phyloP scores from a whole-genome alignment of 2,329 filamentous ascomycete genomes.

The Xylariaceae sp. region DNA sequence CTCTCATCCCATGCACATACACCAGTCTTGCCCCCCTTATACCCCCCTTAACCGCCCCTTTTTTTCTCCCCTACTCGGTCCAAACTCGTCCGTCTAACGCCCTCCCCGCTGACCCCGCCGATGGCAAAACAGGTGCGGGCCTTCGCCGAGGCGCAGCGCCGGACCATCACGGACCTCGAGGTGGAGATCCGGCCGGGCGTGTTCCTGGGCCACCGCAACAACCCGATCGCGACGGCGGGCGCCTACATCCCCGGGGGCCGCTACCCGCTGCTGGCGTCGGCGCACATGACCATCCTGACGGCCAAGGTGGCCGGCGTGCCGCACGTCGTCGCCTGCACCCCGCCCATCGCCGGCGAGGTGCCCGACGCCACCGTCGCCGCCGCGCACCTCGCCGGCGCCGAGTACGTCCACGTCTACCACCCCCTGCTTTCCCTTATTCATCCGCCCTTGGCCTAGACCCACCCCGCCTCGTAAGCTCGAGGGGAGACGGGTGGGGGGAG shows the following conservation, averaged over 20 bases:
- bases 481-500: no score
- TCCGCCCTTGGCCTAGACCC: no score
- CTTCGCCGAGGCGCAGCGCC: conserved; percentile 41
- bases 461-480: no score
- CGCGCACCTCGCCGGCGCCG: conserved; percentile 25
- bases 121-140: no score
- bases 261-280: conserved; percentile 44
- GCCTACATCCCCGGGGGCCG: conserved; percentile 43
- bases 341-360: conserved; percentile 40
- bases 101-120: no score
- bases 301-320: conserved; percentile 45
- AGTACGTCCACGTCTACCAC: no score
- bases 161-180: conserved; percentile 41
- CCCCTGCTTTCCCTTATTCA: no score
- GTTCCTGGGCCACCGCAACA: conserved; percentile 41
- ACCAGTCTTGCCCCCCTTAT: no score
- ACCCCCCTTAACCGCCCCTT: no score
- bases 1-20: no score
- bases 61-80: no score
- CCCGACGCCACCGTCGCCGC: conserved; percentile 42
- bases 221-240: conserved; percentile 38
- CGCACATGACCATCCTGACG: conserved; percentile 49
- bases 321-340: conserved; percentile 43
- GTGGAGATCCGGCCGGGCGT: conserved; percentile 42
- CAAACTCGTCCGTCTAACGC: no score